Evolutionary conservation across 352 stramenopile genomes (phyloP), one percentile per base, ranked within the genome.

Genomic region (Globisporangium okanoganense): DNA sequence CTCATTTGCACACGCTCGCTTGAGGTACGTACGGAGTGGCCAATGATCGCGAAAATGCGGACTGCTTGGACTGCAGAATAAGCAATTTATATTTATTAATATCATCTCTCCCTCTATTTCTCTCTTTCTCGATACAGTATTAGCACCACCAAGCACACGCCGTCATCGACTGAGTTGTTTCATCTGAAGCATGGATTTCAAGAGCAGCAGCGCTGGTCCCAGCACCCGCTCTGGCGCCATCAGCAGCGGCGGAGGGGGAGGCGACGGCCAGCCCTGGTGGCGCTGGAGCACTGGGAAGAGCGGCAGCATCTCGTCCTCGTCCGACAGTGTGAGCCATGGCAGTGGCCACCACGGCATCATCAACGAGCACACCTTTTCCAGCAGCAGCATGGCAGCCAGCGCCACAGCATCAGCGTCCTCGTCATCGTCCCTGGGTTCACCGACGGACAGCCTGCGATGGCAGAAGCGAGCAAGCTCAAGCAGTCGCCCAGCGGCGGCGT

Each of bases 211-310:
- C 79, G 72, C 69, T 77, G 62, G 66, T 65, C 40, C 70, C 40
- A 75, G 73, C 62, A 47, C 52, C 9, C 53, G 58, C 38, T 70
- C 78, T 71, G 61, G 48, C 25, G 25, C 53, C 50, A 47, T 52
- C 40, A 62, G 65, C 25, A 69, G 62, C 51, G 33, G 49, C 14
- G 53, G 49, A 20, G 38, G 38, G 5, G 68, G 69, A 35, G 59
- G 48, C 38, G 77, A 79, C 8, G 59, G 61, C 22, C 43, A 41
- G 41, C 63, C 74, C 20, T 92, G 82, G 84, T 92, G 80, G 84
- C 78, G 79, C 56, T 94, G 82, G 82, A 88, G 72, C 2, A 79
- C 87, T 49, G 84, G 82, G 58, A 86, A 83, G 62, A 92, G 79
- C 56, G 82, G 82, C 58, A 83, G 64, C 40, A 71, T 86, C 51